phyloP scores from a whole-genome alignment of 2,329 filamentous ascomycete species.

The Colletotrichum sp. region DNA sequence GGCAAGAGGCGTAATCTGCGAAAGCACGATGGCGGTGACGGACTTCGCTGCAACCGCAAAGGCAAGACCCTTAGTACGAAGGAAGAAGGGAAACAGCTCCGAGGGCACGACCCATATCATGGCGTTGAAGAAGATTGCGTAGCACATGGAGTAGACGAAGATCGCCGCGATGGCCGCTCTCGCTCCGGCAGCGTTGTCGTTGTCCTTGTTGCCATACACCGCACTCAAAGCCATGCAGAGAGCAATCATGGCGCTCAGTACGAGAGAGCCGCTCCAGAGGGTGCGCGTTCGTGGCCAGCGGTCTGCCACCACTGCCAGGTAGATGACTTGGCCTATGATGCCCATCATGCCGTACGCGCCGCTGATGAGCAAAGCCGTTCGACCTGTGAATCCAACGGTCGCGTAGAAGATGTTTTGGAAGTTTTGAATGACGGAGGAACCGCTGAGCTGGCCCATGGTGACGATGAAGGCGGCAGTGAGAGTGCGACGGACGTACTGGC shows the following conservation, averaged over 20 bases:
- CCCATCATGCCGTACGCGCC: slow-evolving; percentile 42
- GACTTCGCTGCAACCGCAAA: slow-evolving; percentile 35
- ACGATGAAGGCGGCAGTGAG: slow-evolving; percentile 36
- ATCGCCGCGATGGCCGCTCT: slow-evolving; percentile 39
- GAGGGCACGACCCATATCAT: slow-evolving; percentile 37
- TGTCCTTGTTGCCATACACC: slow-evolving; percentile 16
- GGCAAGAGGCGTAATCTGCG: slow-evolving; percentile 38
- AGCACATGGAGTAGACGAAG: slow-evolving; percentile 39
- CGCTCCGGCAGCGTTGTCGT: slow-evolving; percentile 28
- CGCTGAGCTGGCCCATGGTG: slow-evolving; percentile 36
- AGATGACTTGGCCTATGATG: slow-evolving; percentile 36
- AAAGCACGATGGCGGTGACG: slow-evolving; percentile 31
- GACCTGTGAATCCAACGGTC: slow-evolving; percentile 35
- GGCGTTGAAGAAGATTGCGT: slow-evolving; percentile 42
- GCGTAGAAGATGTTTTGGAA: slow-evolving; percentile 40
- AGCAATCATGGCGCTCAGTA: slow-evolving; percentile 12
- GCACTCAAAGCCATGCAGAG: slow-evolving; percentile 28
- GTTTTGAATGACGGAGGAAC: slow-evolving; percentile 40
- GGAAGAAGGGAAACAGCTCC: slow-evolving; percentile 32
- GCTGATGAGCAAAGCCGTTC: slow-evolving; percentile 35
- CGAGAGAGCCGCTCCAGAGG: slow-evolving; percentile 10
- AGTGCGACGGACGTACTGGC: slow-evolving; percentile 33
- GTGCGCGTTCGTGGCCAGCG: slow-evolving; percentile 31
- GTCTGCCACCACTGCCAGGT: slow-evolving; percentile 35
- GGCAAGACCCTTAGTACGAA: slow-evolving; percentile 31